Base-by-base conservation (phyloP, 2,329 filamentous ascomycete genomes). In the Fusarium sp. region DNA sequence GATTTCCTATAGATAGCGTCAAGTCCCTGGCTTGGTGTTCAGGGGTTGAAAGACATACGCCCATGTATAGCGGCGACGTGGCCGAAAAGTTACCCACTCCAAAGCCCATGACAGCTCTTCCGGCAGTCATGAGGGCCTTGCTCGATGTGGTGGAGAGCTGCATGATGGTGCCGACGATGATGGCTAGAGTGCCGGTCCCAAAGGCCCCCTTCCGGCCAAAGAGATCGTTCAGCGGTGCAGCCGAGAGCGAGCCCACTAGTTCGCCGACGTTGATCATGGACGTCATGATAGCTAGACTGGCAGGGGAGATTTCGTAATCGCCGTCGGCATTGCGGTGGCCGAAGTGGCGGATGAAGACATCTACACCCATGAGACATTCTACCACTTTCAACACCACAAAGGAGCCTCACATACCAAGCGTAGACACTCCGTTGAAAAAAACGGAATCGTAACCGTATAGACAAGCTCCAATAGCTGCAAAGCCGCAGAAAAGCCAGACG, bases 251-350 rank as follows among this genome's bases (percentile, higher is more conserved):
- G 16, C 82, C 83, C 20, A 81, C 72, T 27, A 84, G 73, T 63
- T 84, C 83, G 58, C 82, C 83, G 24, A 84, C 78, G 64, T 84
- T 82, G 73, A 84, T 84, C 76, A 83, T 81, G 65, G 82, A 83
- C 16, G 81, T 82, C 80, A 81, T 84, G 74, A 78, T 41, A 16
- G 77, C 71, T 39, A 78, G 41, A 6, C 65, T 71, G 9, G 67
- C 64, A 3, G 82, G 73, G 2, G 74, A 68, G 43, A 82, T 81
- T 20, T 73, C 76, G 65, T 80, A 82, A 10, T 69, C 71, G 45
- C 80, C 82, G 48, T 82, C 68, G 4, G 64, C 54, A 57, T 75
- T 72, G 10, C 65, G 70, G 16, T 74, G 65, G 35, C 82, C 82
- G 63, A 83, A 84, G 61, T 83, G 78, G 45, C 77, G 67, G 13